Evolutionary conservation across 2,329 filamentous ascomycete genomes (phyloP).

Genomic region (Calonectria pteridis): DNA sequence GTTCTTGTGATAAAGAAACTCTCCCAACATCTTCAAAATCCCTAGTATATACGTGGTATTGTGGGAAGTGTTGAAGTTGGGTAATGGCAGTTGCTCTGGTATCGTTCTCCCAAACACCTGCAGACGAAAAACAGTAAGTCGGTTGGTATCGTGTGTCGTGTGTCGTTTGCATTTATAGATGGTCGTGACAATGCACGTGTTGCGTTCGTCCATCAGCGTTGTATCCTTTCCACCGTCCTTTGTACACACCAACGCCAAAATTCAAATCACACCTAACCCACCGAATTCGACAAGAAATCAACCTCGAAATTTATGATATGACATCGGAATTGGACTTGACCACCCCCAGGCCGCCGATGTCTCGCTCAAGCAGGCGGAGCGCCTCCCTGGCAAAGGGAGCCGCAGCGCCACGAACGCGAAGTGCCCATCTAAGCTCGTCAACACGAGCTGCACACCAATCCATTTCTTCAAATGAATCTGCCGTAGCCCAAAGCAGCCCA

Average conservation of each 20-base stretch:
- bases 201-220: background rate
- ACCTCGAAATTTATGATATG: constrained; percentile 16
- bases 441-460: constrained; percentile 54
- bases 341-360: constrained; percentile 46
- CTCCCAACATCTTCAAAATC: background rate
- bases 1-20: background rate
- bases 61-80: background rate
- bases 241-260: background rate
- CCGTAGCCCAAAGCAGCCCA: constrained; percentile 56
- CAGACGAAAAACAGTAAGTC: background rate
- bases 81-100: background rate
- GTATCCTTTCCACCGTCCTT: background rate
- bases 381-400: constrained; percentile 55
- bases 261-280: background rate
- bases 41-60: constrained; percentile 2
- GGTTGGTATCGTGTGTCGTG: background rate
- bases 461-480: constrained; percentile 53
- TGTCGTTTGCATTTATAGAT: background rate
- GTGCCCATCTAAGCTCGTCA: constrained; percentile 56
- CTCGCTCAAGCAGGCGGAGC: constrained; percentile 53
- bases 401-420: constrained; percentile 55
- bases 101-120: background rate
- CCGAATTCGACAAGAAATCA: background rate
- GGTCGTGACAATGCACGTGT: background rate
- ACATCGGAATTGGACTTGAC: constrained; percentile 37